Evolutionary conservation across 2,329 filamentous ascomycete genomes (phyloP).

Genomic region (Pseudogymnoascus pannorum): DNA sequence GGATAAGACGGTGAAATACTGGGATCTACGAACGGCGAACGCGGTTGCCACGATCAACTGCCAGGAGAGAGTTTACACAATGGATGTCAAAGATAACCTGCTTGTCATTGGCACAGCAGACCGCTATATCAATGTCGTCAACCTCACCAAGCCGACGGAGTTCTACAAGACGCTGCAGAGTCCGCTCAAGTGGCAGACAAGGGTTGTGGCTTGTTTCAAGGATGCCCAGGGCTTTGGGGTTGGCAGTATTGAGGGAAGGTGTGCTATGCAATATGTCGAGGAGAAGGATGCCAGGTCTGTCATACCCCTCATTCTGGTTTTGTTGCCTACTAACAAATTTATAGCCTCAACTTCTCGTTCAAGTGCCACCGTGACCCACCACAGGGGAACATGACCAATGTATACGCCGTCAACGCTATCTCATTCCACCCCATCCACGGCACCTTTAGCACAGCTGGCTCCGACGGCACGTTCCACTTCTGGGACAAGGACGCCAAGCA

Average conservation of each 20-base stretch:
- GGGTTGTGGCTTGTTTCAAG: constrained; percentile 89
- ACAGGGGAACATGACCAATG: constrained; percentile 70
- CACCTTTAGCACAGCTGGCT: constrained; percentile 95
- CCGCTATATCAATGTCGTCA: constrained; percentile 91
- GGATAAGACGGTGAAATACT: constrained; percentile 89
- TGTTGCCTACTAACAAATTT: constrained; percentile 13
- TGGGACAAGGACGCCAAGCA: constrained; percentile 93
- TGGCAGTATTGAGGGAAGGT: constrained; percentile 92
- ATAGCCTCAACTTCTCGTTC: constrained; percentile 90
- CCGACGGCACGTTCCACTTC: constrained; percentile 94
- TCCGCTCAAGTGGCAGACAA: constrained; percentile 96
- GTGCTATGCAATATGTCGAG: constrained; percentile 96
- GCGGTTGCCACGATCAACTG: constrained; percentile 59
- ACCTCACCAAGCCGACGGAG: constrained; percentile 77
- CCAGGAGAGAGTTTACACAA: constrained; percentile 78
- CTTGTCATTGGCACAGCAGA: constrained; percentile 91
- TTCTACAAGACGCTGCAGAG: constrained; percentile 97
- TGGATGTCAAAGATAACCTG: constrained; percentile 84
- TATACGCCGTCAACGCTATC: constrained; percentile 94
- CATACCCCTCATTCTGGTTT: not conserved
- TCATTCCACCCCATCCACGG: constrained; percentile 95
- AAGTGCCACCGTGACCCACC: constrained; percentile 91
- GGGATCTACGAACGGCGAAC: constrained; percentile 65
- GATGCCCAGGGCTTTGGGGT: constrained; percentile 90
- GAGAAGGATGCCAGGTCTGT: constrained; percentile 76